Conservation (phyloP, 371 early-diverging fungal genomes). For the Fennellomyces sp. region DNA sequence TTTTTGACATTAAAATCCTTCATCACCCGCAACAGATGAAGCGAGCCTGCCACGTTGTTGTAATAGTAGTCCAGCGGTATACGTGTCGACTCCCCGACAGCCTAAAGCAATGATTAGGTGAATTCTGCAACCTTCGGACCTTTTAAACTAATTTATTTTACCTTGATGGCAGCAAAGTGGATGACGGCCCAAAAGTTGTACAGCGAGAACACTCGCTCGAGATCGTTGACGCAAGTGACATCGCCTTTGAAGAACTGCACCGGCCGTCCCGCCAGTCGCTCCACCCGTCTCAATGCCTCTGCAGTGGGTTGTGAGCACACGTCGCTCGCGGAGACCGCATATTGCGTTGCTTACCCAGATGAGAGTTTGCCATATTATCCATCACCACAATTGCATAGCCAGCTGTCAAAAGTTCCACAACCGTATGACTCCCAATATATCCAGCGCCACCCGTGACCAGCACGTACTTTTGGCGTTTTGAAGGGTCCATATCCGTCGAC, state of each 20-base stretch:
- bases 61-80: constrained; percentile 89
- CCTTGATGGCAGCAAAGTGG: constrained; percentile 91
- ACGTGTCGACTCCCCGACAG: constrained; percentile 83
- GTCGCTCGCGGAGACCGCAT: too few species aligned
- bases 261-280: constrained; percentile 40
- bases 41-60: constrained; percentile 83
- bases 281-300: constrained; percentile 54
- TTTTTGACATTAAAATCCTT: constrained; percentile 65
- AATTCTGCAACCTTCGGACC: neutral
- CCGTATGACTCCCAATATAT: constrained; percentile 91
- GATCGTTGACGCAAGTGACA: constrained; percentile 42
- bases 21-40: constrained; percentile 74
- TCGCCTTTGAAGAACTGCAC: constrained; percentile 46
- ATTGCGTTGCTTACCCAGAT: constrained; percentile 40
- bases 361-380: constrained; percentile 78
- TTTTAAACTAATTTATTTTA: neutral
- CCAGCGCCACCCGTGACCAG: constrained; percentile 93
- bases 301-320: too few species aligned
- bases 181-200: constrained; percentile 79
- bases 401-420: constrained; percentile 72
- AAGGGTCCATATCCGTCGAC: constrained; percentile 18
- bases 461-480: constrained; percentile 49
- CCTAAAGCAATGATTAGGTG: constrained; percentile 24
- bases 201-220: constrained; percentile 66
- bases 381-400: constrained; percentile 79